Percentiles rank a stretch among this genome's conserved stretches.
Evolutionary conservation across 768 basidiomycete genomes (phyloP).

Genomic region (Psilocybe cyanescens): DNA sequence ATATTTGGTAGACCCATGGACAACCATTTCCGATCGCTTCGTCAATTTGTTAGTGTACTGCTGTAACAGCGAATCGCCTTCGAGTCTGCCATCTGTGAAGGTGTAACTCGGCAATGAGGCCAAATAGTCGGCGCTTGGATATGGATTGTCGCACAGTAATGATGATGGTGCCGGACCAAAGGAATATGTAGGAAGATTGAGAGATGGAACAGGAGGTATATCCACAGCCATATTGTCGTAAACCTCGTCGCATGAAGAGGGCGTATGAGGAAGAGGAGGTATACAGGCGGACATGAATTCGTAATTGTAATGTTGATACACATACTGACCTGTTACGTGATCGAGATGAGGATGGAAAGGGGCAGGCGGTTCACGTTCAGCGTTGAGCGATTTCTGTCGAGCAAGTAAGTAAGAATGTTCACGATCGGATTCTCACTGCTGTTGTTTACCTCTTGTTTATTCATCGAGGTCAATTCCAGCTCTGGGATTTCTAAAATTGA

Average conservation of each 20-base stretch:
- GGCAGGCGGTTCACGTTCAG: neutral
- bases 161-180: neutral
- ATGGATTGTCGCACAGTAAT: too few species aligned
- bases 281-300: neutral
- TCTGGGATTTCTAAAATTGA: conserved; percentile 27
- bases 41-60: neutral
- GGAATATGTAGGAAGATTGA: neutral
- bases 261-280: neutral
- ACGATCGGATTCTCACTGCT: neutral
- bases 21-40: neutral
- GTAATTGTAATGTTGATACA: conserved; percentile 8
- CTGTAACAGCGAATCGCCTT: neutral
- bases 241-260: neutral
- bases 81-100: neutral
- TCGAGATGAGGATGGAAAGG: conserved; percentile 20
- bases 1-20: neutral
- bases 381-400: neutral
- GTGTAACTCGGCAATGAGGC: neutral
- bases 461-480: conserved; percentile 20
- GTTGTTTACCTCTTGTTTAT: neutral
- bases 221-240: too few species aligned
- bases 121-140: too few species aligned
- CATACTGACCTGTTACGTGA: conserved; percentile 18
- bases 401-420: neutral
- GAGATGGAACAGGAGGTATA: neutral